These are phyloP conservation scores for Penicillium polonicum DNA, from an alignment of 2,329 filamentous ascomycete genomes.

Conservation along the genomic window DNA sequence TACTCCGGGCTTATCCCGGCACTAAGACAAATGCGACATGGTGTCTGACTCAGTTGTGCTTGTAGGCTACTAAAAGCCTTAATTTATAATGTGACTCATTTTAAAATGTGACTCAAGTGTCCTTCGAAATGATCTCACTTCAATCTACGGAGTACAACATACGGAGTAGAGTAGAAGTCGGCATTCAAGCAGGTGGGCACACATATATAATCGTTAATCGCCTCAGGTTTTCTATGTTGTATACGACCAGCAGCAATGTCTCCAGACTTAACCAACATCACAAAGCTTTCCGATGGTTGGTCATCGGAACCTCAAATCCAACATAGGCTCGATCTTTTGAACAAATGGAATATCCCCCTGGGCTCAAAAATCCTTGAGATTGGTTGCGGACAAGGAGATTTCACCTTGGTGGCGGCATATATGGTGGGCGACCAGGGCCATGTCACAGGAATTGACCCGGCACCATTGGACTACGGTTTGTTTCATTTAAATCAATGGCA, in stretches of 20 bases:
- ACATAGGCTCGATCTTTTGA: neutral
- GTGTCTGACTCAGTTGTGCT: neutral
- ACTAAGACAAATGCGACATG: neutral
- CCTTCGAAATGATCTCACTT: too few species aligned
- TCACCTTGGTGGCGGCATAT: neutral
- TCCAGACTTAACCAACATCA: neutral
- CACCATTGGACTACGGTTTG: neutral
- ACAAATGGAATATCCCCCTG: neutral
- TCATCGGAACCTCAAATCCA: neutral
- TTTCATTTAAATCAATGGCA: neutral
- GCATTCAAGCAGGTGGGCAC: too few species aligned
- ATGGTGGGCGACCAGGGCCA: neutral
- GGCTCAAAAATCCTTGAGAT: neutral
- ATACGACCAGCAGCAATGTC: neutral
- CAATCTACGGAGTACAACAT: too few species aligned
- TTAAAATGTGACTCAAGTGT: neutral
- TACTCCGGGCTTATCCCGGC: neutral
- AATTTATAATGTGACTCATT: neutral
- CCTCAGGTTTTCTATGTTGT: neutral
- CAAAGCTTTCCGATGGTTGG: neutral
- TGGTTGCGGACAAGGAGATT: neutral
- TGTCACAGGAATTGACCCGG: neutral
- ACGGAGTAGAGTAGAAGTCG: too few species aligned
- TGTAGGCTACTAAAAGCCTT: too few species aligned
- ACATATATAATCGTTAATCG: neutral